Evolutionary conservation across 2,329 filamentous ascomycete genomes (phyloP).

Genomic region (Blastomyces percursus): DNA sequence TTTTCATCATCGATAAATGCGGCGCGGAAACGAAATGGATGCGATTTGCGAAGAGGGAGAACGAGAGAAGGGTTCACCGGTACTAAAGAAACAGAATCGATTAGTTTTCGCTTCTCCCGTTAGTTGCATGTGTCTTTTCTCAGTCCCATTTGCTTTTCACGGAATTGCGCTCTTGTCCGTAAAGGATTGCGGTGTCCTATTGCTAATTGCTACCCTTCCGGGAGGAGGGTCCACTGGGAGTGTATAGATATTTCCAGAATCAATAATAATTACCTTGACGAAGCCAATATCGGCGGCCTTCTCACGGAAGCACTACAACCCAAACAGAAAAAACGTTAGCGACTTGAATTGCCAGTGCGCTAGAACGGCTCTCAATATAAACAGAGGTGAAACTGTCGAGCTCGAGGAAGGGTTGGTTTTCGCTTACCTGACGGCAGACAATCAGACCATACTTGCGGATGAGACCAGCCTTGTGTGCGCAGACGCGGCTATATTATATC

Average conservation of each 20-base stretch:
- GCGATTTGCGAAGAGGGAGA: background rate
- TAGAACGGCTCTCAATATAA: background rate
- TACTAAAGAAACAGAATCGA: constrained; percentile 3
- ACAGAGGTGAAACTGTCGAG: background rate
- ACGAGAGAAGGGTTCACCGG: constrained; percentile 9
- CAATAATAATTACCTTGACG: constrained; percentile 44
- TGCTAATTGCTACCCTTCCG: background rate
- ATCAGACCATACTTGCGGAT: constrained; percentile 99
- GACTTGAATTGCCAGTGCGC: background rate
- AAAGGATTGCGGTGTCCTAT: background rate
- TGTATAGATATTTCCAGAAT: background rate
- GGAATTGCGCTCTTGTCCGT: background rate
- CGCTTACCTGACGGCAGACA: constrained; percentile 47
- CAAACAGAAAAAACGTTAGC: constrained; percentile 5
- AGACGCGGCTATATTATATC: constrained; percentile 52
- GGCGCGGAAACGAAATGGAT: background rate
- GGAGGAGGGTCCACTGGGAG: background rate
- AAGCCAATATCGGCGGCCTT: constrained; percentile 58
- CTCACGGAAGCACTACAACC: constrained; percentile 54
- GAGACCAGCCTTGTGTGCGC: constrained; percentile 95
- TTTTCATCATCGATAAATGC: background rate
- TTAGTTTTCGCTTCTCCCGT: background rate
- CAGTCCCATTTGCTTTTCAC: background rate
- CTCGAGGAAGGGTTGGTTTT: background rate
- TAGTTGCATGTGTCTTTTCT: background rate